Percentiles rank a stretch among this genome's conserved stretches.
These are phyloP conservation scores for Pilasporangium apinafurcum DNA, from an alignment of 352 stramenopile genomes.

Conservation along the genomic window DNA sequence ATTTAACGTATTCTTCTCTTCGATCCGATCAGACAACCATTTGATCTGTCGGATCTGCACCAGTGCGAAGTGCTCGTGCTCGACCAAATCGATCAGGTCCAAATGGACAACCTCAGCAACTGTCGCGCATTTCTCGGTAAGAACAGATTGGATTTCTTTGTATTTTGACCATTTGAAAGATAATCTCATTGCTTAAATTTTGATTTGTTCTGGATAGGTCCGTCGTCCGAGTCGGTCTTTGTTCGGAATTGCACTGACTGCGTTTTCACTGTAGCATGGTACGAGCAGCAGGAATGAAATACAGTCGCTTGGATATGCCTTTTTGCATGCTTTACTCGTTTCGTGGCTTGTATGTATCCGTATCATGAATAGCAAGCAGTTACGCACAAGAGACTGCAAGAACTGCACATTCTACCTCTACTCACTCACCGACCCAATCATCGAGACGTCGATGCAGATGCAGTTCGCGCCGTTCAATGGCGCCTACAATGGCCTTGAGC, in stretches of 20 bases:
- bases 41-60: slow-evolving; percentile 81
- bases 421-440: slow-evolving; percentile 88
- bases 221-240: slow-evolving; percentile 86
- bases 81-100: slow-evolving; percentile 87
- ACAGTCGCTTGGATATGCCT: neutral
- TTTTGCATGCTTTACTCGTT: too few relatives aligned
- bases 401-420: slow-evolving; percentile 86
- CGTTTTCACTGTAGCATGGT: slow-evolving; percentile 86
- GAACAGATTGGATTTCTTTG: slow-evolving; percentile 1
- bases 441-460: slow-evolving; percentile 87
- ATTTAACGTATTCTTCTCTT: neutral
- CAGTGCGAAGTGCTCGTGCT: slow-evolving; percentile 80
- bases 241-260: slow-evolving; percentile 88
- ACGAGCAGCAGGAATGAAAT: neutral
- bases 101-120: slow-evolving; percentile 86
- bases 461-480: slow-evolving; percentile 87
- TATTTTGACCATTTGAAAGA: neutral
- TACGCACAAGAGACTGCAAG: slow-evolving; percentile 81
- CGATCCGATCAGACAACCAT: slow-evolving; percentile 55
- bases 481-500: slow-evolving; percentile 63
- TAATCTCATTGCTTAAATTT: too few relatives aligned
- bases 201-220: slow-evolving; percentile 16
- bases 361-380: slow-evolving; percentile 68
- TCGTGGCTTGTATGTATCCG: neutral
- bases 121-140: slow-evolving; percentile 84